Base-by-base conservation (phyloP, 1,284 basidiomycete genomes). In the Cryptococcus maquisensis region DNA sequence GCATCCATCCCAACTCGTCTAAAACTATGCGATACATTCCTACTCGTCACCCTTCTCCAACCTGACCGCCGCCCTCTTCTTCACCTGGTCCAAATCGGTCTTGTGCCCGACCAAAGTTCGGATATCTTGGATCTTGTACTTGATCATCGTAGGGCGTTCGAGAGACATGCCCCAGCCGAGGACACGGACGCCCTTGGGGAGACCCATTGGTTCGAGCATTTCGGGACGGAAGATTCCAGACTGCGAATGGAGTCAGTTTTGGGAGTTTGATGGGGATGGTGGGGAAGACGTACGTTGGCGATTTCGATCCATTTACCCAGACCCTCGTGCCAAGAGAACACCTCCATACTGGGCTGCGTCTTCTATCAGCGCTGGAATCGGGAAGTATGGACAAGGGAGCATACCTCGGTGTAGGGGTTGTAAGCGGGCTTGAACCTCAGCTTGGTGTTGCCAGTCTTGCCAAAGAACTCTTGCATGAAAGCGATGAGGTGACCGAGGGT, bases 221-320 rank as follows among this genome's bases (percentile, higher is more conserved):
- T 99, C 96, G 3, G 96, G 96, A 38, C 96, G 84, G 86, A 99
- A 99, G 88, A 99, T 96, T 44, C 96, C 96, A 67, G 90, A 95
- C 79, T 95, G 90, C 20, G 21, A 4, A 5, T 16, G 8, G 23
- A 3, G 26, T 49, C 20, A 51, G 41, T 18, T 21, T 15, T n/a
- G n/a, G n/a, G 50, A 18, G 23, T 12, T 26, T 20, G n/a, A 51
- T 6, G n/a, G 18, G 12, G 9, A 28, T 21, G 28, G 44, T 40
- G 6, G 12, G 36, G 7, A 21, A 28, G 21, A 69, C 73, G 63
- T 56, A 75, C 74, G 64, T 82, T 82, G 50, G 80, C 81, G 55
- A 83, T 81, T 70, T 98, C 95, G 46, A 99, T 95, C 94, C 96
- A 98, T 72, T 92, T 91, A 71, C 87, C 82, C 43, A 98, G 82